Evolutionary conservation across 257 asterid genomes (phyloP).

Genomic region (Cinchona pubescens): DNA sequence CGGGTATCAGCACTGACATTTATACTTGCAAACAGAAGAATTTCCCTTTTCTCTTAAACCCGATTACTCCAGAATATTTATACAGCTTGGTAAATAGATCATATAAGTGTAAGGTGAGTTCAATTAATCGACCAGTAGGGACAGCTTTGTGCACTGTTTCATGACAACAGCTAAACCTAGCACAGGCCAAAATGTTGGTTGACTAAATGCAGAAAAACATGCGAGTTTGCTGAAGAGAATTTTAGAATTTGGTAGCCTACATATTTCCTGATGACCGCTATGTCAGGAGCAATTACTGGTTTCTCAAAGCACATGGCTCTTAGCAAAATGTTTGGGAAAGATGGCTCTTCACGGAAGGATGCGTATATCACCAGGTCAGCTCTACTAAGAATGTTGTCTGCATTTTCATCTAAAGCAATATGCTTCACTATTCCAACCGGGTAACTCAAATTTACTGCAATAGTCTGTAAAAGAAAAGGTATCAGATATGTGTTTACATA

Average conservation of each 20-base stretch:
- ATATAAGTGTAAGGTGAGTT: not conserved
- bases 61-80: not conserved
- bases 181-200: not conserved
- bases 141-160: not conserved
- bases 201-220: constrained; percentile 1
- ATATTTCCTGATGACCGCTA: constrained; percentile 61
- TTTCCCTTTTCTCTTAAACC: not conserved
- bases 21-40: not conserved
- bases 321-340: constrained; percentile 71
- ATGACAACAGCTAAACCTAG: not conserved
- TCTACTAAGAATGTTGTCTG: constrained; percentile 39
- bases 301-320: constrained; percentile 85
- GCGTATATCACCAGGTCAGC: constrained; percentile 84
- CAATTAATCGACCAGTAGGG: not conserved
- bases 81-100: not conserved
- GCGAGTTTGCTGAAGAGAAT: constrained; percentile 10
- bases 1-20: not conserved
- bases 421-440: constrained; percentile 68
- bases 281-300: constrained; percentile 80
- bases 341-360: constrained; percentile 70
- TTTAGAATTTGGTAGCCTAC: constrained; percentile 43
- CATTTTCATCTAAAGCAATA: constrained; percentile 40
- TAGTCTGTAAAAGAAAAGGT: constrained; percentile 44
- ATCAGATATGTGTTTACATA: constrained; percentile 9
- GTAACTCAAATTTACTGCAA: constrained; percentile 63